Evolutionary conservation across 2,329 filamentous ascomycete species (phyloP).

Genomic region (Metarhizium rileyi): DNA sequence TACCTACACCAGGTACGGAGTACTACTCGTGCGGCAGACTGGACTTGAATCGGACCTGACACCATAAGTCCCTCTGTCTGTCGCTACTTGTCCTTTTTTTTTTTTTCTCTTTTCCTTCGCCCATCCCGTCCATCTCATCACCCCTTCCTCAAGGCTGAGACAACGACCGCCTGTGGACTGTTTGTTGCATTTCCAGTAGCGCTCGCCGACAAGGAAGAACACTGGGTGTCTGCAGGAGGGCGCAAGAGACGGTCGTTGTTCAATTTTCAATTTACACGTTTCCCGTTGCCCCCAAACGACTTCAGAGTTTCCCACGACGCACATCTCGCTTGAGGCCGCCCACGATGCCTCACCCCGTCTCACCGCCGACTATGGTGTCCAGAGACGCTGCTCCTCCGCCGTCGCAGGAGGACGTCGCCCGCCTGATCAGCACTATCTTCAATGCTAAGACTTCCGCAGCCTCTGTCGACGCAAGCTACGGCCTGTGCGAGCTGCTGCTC

Average conservation of each 20-base stretch:
- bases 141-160: too few species aligned
- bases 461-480: constrained; percentile 56
- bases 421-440: constrained; percentile 59
- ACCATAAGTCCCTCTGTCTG: too few species aligned
- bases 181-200: too few species aligned
- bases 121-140: not conserved
- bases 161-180: too few species aligned
- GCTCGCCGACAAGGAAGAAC: too few species aligned
- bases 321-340: not conserved
- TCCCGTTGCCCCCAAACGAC: too few species aligned
- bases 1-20: too few species aligned
- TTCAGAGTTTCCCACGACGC: too few species aligned
- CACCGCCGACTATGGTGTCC: constrained; percentile 39
- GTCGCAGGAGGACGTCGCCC: constrained; percentile 54
- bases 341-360: constrained; percentile 39
- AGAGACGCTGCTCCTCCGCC: constrained; percentile 45
- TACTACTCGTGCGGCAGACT: too few species aligned
- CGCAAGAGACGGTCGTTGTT: too few species aligned
- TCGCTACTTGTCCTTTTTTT: not conserved
- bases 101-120: not conserved
- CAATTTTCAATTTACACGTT: not conserved
- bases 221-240: too few species aligned
- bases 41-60: too few species aligned
- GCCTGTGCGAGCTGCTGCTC: constrained; percentile 49
- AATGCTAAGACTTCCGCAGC: constrained; percentile 57